phyloP scores from a whole-genome alignment of 2,329 filamentous ascomycete genomes.

The Cladosporium sp. region DNA sequence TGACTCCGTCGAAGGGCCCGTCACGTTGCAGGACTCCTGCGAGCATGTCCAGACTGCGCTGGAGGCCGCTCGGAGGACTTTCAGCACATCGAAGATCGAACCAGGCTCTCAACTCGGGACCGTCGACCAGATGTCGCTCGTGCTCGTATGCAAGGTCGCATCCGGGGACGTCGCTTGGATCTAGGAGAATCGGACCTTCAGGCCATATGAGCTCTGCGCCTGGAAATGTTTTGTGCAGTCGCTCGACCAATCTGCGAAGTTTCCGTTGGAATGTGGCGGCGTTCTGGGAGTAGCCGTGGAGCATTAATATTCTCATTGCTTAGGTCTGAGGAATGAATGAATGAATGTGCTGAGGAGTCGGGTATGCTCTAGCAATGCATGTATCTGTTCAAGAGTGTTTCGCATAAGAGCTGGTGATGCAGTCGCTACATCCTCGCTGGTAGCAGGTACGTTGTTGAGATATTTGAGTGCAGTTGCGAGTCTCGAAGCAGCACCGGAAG shows the following conservation, averaged over 20 bases:
- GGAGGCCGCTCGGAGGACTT: slow-evolving; percentile 45
- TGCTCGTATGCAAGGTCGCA: not conserved
- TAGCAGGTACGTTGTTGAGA: not conserved
- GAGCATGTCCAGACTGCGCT: slow-evolving; percentile 62
- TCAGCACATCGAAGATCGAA: slow-evolving; percentile 1
- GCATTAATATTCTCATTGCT: slow-evolving; percentile 8
- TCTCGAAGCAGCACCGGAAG: not conserved
- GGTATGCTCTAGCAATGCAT: no score
- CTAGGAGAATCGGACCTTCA: slow-evolving; percentile 42
- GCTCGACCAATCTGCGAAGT: slow-evolving; percentile 80
- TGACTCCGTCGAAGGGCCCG: slow-evolving; percentile 69
- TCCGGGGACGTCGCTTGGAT: slow-evolving; percentile 44
- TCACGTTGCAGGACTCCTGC: slow-evolving; percentile 58
- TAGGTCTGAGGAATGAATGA: not conserved
- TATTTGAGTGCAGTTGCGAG: not conserved
- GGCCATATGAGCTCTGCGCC: slow-evolving; percentile 41
- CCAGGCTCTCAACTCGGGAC: slow-evolving; percentile 7
- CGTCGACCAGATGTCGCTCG: not conserved
- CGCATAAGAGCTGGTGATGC: not conserved
- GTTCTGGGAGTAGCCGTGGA: slow-evolving; percentile 79
- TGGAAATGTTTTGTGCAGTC: slow-evolving; percentile 69
- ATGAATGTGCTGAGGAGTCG: not conserved
- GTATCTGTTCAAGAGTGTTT: not conserved
- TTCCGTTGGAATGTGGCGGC: slow-evolving; percentile 81
- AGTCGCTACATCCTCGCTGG: not conserved